phyloP scores from a whole-genome alignment of 495 filamentous ascomycete genomes.

The Cercophora sp. region DNA sequence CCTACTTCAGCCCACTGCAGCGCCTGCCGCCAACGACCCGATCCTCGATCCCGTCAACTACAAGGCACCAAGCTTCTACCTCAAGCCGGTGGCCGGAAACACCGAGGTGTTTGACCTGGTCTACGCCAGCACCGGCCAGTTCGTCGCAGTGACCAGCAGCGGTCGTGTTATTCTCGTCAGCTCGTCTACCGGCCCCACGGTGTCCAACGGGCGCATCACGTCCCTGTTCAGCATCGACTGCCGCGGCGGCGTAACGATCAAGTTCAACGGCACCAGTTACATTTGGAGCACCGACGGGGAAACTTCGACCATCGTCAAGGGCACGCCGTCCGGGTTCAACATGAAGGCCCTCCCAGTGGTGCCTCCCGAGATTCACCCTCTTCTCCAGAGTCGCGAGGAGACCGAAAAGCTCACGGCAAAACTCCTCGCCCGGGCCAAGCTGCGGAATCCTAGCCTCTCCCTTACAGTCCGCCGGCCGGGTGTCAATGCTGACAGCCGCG shows the following conservation, averaged over 20 bases:
- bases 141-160: constrained; percentile 2
- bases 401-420: not conserved
- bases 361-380: constrained; percentile 3
- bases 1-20: constrained; percentile 1
- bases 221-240: constrained; percentile 15
- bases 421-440: not conserved
- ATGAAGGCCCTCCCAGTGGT: constrained; percentile 7
- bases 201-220: not conserved
- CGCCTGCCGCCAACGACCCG: constrained; percentile 1
- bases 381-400: not conserved
- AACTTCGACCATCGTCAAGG: not conserved
- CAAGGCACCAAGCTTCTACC: constrained; percentile 1
- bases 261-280: not conserved
- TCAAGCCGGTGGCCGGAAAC: not conserved
- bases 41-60: constrained; percentile 3
- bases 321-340: not conserved
- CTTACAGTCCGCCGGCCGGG: not conserved
- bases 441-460: not conserved
- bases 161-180: constrained; percentile 1
- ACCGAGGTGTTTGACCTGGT: not conserved
- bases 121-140: not conserved
- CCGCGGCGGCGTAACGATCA: constrained; percentile 5
- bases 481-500: not conserved
- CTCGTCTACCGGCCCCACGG: not conserved
- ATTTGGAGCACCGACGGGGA: constrained; percentile 3